These are phyloP conservation scores for Serendipita sp. DNA, from an alignment of 768 basidiomycete species.

Conservation along the genomic window DNA sequence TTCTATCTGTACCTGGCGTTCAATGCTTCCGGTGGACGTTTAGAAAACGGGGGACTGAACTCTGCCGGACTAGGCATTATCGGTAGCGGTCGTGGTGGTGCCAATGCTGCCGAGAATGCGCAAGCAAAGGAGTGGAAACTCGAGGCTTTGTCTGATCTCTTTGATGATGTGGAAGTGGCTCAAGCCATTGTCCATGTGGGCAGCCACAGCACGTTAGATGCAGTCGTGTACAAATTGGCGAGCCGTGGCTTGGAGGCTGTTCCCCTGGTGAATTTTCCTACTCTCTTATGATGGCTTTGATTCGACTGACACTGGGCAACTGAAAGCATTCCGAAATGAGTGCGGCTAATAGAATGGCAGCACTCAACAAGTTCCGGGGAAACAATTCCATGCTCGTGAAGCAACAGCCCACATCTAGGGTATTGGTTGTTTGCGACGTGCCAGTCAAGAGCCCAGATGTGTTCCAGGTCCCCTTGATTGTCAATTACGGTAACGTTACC, in stretches of 20 bases:
- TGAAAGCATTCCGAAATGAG: slow-evolving; percentile 86
- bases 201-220: slow-evolving; percentile 71
- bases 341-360: slow-evolving; percentile 60
- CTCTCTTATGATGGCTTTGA: background rate
- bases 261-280: slow-evolving; percentile 50
- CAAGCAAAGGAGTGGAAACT: slow-evolving; percentile 91
- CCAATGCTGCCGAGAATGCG: slow-evolving; percentile 60
- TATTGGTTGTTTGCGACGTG: slow-evolving; percentile 87
- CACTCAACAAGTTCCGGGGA: slow-evolving; percentile 70
- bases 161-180: slow-evolving; percentile 68
- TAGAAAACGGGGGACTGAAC: slow-evolving; percentile 32
- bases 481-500: slow-evolving; percentile 67
- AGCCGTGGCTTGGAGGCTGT: slow-evolving; percentile 76
- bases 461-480: slow-evolving; percentile 77
- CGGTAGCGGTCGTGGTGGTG: slow-evolving; percentile 70
- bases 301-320: slow-evolving; percentile 13
- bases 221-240: slow-evolving; percentile 80
- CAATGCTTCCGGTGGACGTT: slow-evolving; percentile 59
- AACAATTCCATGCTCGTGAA: slow-evolving; percentile 42
- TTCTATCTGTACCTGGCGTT: slow-evolving; percentile 95
- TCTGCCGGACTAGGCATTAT: slow-evolving; percentile 73
- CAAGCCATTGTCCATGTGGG: slow-evolving; percentile 83
- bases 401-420: slow-evolving; percentile 43
- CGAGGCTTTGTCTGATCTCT: slow-evolving; percentile 77
- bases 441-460: slow-evolving; percentile 83